Conservation (phyloP, 2,329 filamentous ascomycete genomes). For the Blastomyces parvus region DNA sequence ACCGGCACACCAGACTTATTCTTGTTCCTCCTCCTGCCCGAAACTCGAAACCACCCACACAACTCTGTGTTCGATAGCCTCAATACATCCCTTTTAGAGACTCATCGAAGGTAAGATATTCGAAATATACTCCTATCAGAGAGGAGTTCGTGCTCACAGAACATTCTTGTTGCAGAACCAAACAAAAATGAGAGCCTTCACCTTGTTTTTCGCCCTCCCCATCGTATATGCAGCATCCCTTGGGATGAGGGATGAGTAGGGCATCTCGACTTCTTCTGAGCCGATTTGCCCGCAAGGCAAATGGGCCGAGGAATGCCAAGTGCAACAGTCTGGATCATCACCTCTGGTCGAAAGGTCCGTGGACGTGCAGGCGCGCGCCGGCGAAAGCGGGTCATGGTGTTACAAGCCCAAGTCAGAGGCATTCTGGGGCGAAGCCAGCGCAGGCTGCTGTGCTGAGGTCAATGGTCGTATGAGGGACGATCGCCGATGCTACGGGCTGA, state of each 20-base stretch:
- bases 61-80: not conserved
- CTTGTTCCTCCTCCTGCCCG: not conserved
- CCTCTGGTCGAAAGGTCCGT: not conserved
- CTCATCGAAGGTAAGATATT: not conserved
- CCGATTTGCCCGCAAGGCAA: not conserved
- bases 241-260: not conserved
- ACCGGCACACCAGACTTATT: not conserved
- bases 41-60: not conserved
- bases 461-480: not conserved
- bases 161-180: not conserved
- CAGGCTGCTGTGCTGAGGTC: not conserved
- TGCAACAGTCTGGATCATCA: not conserved
- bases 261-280: not conserved
- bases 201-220: not conserved
- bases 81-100: not conserved
- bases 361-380: not conserved
- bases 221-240: not conserved
- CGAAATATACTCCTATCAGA: not conserved
- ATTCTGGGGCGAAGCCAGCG: constrained; percentile 1
- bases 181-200: constrained; percentile 1
- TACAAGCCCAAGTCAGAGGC: constrained; percentile 1
- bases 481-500: constrained; percentile 1
- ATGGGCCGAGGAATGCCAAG: constrained; percentile 1
- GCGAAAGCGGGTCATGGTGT: constrained; percentile 1
- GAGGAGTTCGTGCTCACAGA: not conserved